phyloP scores from a whole-genome alignment of 345 rosid species.

The Lepidium aucheri region DNA sequence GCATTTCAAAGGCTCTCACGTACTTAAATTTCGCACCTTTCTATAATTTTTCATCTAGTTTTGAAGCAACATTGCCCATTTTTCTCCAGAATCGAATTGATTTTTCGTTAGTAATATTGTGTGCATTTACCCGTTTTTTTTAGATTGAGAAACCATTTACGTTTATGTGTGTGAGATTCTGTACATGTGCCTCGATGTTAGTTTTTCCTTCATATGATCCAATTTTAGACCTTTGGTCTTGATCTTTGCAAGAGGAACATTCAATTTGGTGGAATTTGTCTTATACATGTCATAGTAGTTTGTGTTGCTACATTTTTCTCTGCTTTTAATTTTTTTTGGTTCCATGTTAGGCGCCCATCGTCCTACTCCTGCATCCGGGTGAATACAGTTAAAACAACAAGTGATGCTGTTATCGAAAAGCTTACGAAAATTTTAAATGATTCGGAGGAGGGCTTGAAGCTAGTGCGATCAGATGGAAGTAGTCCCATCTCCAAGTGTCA shows the following conservation, averaged over 20 bases:
- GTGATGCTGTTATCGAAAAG: constrained; percentile 66
- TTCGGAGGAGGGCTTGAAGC: constrained; percentile 18
- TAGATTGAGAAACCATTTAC: not conserved
- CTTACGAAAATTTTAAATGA: constrained; percentile 36
- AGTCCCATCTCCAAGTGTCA: constrained; percentile 45
- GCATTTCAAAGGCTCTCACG: constrained; percentile 76
- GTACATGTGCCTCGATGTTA: not conserved
- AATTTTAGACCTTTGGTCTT: not conserved
- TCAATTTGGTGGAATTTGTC: not conserved
- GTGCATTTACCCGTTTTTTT: not conserved
- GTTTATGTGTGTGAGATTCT: not conserved
- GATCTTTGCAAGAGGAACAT: not conserved
- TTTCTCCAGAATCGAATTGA: not conserved
- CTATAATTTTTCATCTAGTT: not conserved
- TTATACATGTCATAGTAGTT: not conserved
- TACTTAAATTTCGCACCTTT: constrained; percentile 12
- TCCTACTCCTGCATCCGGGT: constrained; percentile 84
- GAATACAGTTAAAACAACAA: constrained; percentile 60
- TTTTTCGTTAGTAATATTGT: not conserved
- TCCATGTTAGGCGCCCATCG: constrained; percentile 59
- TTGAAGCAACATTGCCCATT: not conserved
- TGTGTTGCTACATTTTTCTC: not conserved
- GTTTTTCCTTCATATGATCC: not conserved
- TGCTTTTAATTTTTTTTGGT: not conserved
- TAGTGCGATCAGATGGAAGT: constrained; percentile 20